Evolutionary conservation across 305 asterid genomes (phyloP).

Genomic region (Salvia sclarea): DNA sequence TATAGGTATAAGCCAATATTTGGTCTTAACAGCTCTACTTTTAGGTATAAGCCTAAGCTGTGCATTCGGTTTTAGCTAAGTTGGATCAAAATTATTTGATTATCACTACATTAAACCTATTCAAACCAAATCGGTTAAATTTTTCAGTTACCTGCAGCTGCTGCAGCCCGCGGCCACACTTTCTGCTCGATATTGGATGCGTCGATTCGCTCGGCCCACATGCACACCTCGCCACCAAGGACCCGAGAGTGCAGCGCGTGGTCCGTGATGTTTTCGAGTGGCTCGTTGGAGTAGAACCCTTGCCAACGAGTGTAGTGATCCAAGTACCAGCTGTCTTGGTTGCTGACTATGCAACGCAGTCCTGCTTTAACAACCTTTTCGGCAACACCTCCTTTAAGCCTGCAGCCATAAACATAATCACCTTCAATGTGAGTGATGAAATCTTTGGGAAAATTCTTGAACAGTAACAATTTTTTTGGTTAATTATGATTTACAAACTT

Average conservation of each 20-base stretch:
- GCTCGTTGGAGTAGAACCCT: slow-evolving; percentile 84
- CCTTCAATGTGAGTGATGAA: too few species aligned
- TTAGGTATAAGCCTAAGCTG: too few species aligned
- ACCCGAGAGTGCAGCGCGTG: slow-evolving; percentile 65
- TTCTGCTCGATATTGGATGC: slow-evolving; percentile 84
- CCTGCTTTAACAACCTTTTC: slow-evolving; percentile 70
- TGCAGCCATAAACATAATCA: too few species aligned
- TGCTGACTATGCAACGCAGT: slow-evolving; percentile 92
- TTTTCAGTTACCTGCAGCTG: slow-evolving; percentile 99
- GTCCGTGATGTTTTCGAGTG: slow-evolving; percentile 70
- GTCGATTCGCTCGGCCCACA: slow-evolving; percentile 89
- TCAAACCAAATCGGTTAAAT: too few species aligned
- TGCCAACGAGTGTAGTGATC: slow-evolving; percentile 75
- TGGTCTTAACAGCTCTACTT: too few species aligned
- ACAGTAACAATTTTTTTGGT: too few species aligned
- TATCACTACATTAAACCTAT: too few species aligned
- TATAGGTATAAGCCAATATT: too few species aligned
- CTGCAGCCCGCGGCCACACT: slow-evolving; percentile 98
- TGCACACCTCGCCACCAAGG: slow-evolving; percentile 91
- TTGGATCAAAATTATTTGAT: too few species aligned
- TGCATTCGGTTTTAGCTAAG: too few species aligned
- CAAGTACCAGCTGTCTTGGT: slow-evolving; percentile 96
- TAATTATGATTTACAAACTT: too few species aligned
- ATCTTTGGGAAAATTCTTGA: too few species aligned
- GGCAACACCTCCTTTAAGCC: slow-evolving; percentile 92